A percentile compares a stretch with the other conserved stretches of the same genome.
These are phyloP conservation scores for Coprinellus micaceus DNA, from an alignment of 768 basidiomycete species.

Conservation along the genomic window DNA sequence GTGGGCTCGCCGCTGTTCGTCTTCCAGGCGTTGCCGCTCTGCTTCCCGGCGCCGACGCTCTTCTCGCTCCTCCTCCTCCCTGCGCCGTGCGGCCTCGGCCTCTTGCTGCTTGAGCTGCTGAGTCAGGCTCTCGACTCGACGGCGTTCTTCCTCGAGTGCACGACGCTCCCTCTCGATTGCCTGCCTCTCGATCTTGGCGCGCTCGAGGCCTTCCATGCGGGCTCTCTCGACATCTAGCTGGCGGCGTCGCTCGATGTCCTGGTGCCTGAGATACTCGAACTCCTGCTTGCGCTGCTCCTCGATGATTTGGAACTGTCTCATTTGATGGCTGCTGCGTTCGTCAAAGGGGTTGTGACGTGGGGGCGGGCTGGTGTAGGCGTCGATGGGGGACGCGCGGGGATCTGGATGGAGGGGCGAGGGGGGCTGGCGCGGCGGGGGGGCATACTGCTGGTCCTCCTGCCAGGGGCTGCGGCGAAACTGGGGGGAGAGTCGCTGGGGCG, in stretches of 20 bases:
- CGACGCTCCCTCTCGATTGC: constrained; percentile 11
- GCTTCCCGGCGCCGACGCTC: constrained; percentile 8
- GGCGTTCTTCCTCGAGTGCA: constrained; percentile 11
- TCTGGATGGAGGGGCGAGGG: constrained; percentile 9
- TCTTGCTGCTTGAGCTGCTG: constrained; percentile 10
- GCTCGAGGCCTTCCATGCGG: constrained; percentile 13
- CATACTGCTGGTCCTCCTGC: constrained; percentile 14
- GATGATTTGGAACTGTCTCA: constrained; percentile 4
- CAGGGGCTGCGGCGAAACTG: constrained; percentile 15
- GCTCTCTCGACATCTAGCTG: constrained; percentile 15
- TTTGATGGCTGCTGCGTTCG: constrained; percentile 13
- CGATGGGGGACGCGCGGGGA: constrained; percentile 8
- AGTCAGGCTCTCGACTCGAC: constrained; percentile 7
- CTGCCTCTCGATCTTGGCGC: constrained; percentile 12
- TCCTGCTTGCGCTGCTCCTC: constrained; percentile 13
- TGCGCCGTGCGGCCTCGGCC: constrained; percentile 1
- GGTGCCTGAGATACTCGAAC: constrained; percentile 5
- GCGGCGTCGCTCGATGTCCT: constrained; percentile 6
- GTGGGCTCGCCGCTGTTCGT: constrained; percentile 10
- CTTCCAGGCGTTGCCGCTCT: constrained; percentile 9
- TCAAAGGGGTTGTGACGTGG: constrained; percentile 10
- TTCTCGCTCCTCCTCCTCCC: constrained; percentile 1
- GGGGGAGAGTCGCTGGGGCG: constrained; percentile 15
- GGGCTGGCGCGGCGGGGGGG: constrained; percentile 10
- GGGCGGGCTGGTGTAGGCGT: constrained; percentile 8